Conservation (phyloP, 495 filamentous ascomycete genomes). For the Staphylotrichum longicolle region DNA sequence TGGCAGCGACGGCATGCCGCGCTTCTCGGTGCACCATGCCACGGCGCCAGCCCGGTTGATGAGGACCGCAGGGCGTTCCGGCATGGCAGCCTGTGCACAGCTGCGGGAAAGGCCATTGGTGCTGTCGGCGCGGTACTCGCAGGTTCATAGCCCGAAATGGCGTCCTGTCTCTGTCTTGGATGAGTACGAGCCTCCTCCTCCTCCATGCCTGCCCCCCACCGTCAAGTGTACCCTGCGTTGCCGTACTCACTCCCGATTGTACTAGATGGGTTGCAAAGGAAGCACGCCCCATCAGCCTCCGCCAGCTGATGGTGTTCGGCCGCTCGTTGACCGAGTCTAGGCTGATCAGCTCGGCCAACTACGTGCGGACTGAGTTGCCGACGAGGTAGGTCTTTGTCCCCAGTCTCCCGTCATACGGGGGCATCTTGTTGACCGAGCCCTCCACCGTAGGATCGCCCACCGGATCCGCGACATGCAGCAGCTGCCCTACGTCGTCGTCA, state of each 20-base stretch:
- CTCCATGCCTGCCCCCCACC: background rate
- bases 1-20: conserved; percentile 51
- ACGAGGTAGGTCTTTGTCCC: conserved; percentile 58
- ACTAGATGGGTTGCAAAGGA: conserved; percentile 81
- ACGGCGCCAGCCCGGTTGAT: conserved; percentile 43
- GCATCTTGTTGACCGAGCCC: background rate
- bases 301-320: conserved; percentile 89
- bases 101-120: background rate
- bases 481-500: conserved; percentile 90
- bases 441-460: conserved; percentile 67
- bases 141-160: conserved; percentile 59
- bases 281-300: conserved; percentile 81
- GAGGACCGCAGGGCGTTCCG: conserved; percentile 21
- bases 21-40: conserved; percentile 45
- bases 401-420: background rate
- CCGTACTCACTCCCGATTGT: conserved; percentile 26
- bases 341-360: conserved; percentile 91
- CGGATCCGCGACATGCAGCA: conserved; percentile 97
- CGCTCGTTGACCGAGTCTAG: conserved; percentile 86
- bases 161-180: conserved; percentile 79
- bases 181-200: conserved; percentile 57
- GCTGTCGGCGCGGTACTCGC: conserved; percentile 13
- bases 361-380: conserved; percentile 92
- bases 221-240: conserved; percentile 12
- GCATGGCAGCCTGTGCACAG: conserved; percentile 14